Base-by-base conservation (phyloP, 306 rosid species). In the Ceratonia siliqua region DNA sequence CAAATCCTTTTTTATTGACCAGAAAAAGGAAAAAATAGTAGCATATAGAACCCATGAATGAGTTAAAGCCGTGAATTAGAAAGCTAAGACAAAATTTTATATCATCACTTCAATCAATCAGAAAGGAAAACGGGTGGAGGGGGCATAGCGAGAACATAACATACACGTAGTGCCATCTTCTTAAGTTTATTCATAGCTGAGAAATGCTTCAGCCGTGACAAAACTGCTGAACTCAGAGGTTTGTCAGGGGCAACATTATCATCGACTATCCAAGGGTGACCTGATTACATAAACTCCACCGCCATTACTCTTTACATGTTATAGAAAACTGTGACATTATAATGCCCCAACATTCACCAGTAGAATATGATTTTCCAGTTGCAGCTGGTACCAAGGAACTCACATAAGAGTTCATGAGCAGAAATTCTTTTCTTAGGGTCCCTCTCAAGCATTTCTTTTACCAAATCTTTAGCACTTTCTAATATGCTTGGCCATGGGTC, bases 401-500 rank as follows among this genome's bases (percentile, higher is more conserved):
- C 82, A 90, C 96, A 88, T 74, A 88, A 84, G 80, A 90, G 94
- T 87, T 90, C 92, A 79, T 90, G 98, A 58, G 98, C 98, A 52
- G 96, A 83, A 46, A 90, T 75, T 81, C 97, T 88, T 27, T 33
- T 65, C 76, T 5, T 85, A n/a, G 97, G 94, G 79, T 92, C 88
- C 81, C 93, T 90, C 56, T 86, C 82, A 68, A 92, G 91, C 96
- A 92, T 92, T 81, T 81, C 62, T 3, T 39, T 45, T 39, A 90
- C 89, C 82, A 92, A 82, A 79, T 90, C 96, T 87, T 90, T 88
- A 33, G 96, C 98, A 78, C 85, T 84, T 24, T 90, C 89, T 21
- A 96, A 92, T 81, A 92, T 88, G 45, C 13, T 82, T 62, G 98
- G 98, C 98, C 98, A 92, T 41, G 98, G 98, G 0, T 86, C 94